Percentiles rank a stretch among this genome's conserved stretches.
Evolutionary conservation across 2,329 filamentous ascomycete species (phyloP).

Genomic region (Cryoendolithus antarcticus): DNA sequence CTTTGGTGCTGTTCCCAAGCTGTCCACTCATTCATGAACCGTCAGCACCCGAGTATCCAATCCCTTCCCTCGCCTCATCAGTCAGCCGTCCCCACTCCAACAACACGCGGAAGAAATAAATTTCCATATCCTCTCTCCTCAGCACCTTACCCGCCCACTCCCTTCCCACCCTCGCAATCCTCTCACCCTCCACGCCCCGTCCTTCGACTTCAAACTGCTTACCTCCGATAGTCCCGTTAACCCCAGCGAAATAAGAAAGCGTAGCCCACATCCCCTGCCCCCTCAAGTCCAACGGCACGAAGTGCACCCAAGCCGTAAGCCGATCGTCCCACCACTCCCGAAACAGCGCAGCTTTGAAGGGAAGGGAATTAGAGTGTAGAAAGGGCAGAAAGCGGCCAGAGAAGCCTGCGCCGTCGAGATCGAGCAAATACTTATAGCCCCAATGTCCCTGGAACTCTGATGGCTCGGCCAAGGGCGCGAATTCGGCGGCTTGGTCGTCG

Average conservation of each 20-base stretch:
- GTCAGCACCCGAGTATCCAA: constrained; percentile 20
- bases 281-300: constrained; percentile 63
- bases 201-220: constrained; percentile 36
- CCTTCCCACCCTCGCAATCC: constrained; percentile 54
- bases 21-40: too few species aligned
- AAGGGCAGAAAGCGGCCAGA: constrained; percentile 54
- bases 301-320: constrained; percentile 65
- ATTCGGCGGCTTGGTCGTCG: constrained; percentile 39
- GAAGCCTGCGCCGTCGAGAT: constrained; percentile 57
- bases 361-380: constrained; percentile 54
- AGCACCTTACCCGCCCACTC: constrained; percentile 53
- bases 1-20: too few species aligned
- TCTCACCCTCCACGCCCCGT: constrained; percentile 43
- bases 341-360: constrained; percentile 61
- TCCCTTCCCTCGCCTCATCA: constrained; percentile 44
- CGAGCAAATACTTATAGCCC: constrained; percentile 56
- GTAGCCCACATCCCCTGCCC: constrained; percentile 64
- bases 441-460: constrained; percentile 47
- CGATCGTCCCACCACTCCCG: constrained; percentile 69
- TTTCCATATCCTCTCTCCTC: constrained; percentile 62
- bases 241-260: constrained; percentile 59
- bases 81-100: constrained; percentile 65
- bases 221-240: constrained; percentile 36
- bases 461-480: constrained; percentile 26
- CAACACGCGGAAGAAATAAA: constrained; percentile 66